These are phyloP conservation scores for Alternaria angustiovoidea DNA, from an alignment of 2,329 filamentous ascomycete species.

Conservation along the genomic window DNA sequence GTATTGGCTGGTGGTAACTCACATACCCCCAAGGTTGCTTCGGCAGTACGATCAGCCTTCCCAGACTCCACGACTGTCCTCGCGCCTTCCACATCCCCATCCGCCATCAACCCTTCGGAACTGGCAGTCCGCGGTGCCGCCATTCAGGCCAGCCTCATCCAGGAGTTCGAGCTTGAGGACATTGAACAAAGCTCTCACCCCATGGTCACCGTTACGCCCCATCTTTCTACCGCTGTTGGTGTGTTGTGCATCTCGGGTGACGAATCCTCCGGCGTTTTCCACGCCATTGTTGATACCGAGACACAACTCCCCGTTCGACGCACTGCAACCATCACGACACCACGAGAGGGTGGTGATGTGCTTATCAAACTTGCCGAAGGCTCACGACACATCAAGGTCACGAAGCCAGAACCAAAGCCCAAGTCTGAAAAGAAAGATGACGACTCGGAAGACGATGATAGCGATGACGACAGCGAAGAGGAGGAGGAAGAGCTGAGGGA, in stretches of 20 bases:
- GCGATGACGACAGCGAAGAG: slow-evolving; percentile 68
- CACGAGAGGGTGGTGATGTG: slow-evolving; percentile 85
- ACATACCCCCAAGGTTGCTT: slow-evolving; percentile 91
- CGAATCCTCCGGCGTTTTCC: slow-evolving; percentile 73
- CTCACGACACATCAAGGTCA: slow-evolving; percentile 89
- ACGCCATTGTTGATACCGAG: slow-evolving; percentile 81
- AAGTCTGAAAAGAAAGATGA: slow-evolving; percentile 70
- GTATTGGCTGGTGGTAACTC: slow-evolving; percentile 91
- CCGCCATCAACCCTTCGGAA: slow-evolving; percentile 92
- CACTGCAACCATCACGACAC: slow-evolving; percentile 77
- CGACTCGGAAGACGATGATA: slow-evolving; percentile 69
- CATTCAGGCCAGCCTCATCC: slow-evolving; percentile 91
- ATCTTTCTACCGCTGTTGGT: slow-evolving; percentile 87
- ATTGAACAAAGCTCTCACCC: slow-evolving; percentile 97
- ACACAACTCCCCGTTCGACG: slow-evolving; percentile 90
- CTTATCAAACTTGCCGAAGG: slow-evolving; percentile 90
- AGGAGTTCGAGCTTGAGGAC: slow-evolving; percentile 91
- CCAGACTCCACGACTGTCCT: slow-evolving; percentile 78
- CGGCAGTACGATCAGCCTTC: slow-evolving; percentile 81
- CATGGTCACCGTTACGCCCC: slow-evolving; percentile 91
- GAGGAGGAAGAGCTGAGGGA: slow-evolving; percentile 88
- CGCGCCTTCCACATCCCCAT: slow-evolving; percentile 79
- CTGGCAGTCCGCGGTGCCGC: slow-evolving; percentile 88
- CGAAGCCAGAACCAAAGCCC: slow-evolving; percentile 81
- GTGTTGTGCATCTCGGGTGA: slow-evolving; percentile 73